A percentile compares a stretch with the other conserved stretches of the same genome.
These are phyloP conservation scores for Colletotrichum falcatum DNA, from an alignment of 2,329 filamentous ascomycete genomes.

Conservation along the genomic window DNA sequence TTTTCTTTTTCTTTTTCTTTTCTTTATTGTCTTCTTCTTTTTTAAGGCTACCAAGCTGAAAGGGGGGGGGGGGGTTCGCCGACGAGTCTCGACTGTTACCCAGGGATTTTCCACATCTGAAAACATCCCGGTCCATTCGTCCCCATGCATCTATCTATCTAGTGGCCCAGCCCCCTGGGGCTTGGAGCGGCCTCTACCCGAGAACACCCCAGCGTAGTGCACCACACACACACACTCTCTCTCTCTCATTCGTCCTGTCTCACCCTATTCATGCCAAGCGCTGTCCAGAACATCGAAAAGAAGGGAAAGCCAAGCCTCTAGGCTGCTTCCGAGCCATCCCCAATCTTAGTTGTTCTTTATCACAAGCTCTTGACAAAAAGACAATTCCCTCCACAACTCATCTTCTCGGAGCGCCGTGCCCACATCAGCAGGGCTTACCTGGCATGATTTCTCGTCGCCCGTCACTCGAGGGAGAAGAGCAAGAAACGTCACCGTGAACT, in stretches of 20 bases:
- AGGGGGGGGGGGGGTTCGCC: slow-evolving; percentile 1
- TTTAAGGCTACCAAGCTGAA: slow-evolving; percentile 4
- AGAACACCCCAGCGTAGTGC: too few species aligned
- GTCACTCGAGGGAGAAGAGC: not conserved
- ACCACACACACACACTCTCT: not conserved
- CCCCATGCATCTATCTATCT: too few species aligned
- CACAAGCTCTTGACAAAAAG: not conserved
- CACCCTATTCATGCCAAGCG: not conserved
- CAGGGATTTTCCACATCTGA: not conserved
- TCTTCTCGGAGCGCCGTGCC: slow-evolving; percentile 21
- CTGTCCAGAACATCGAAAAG: not conserved
- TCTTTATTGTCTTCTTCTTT: not conserved
- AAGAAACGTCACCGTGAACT: not conserved
- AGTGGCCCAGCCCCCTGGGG: not conserved
- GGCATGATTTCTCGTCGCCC: slow-evolving; percentile 3
- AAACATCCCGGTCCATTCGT: not conserved
- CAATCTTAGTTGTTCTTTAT: not conserved
- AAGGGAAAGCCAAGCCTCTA: not conserved
- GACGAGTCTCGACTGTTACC: not conserved
- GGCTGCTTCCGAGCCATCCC: not conserved
- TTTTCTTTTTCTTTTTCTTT: not conserved
- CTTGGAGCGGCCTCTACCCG: not conserved
- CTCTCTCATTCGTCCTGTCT: not conserved
- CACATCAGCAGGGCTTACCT: slow-evolving; percentile 14
- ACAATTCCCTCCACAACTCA: not conserved